A percentile compares a stretch with the other conserved stretches of the same genome.
Conservation (phyloP, 1,139 yeast species). For the Hansenula lynferdii region DNA sequence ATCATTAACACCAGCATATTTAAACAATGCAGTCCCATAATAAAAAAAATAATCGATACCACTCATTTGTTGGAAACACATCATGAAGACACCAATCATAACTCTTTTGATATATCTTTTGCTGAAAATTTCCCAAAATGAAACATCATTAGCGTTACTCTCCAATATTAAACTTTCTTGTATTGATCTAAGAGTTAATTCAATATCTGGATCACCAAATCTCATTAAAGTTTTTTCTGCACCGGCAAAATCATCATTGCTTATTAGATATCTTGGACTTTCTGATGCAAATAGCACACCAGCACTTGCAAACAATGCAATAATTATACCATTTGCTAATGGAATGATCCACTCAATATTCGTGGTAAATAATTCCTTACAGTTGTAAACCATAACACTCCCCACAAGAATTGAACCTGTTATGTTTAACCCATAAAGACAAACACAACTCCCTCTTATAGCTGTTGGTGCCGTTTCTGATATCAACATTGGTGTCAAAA, state of each 20-base stretch:
- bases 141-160: slow-evolving; percentile 45
- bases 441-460: slow-evolving; percentile 60
- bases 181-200: slow-evolving; percentile 56
- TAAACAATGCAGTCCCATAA: slow-evolving; percentile 50
- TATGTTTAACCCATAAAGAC: slow-evolving; percentile 58
- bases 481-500: slow-evolving; percentile 59
- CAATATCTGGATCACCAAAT: slow-evolving; percentile 45
- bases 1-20: slow-evolving; percentile 41
- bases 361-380: slow-evolving; percentile 44
- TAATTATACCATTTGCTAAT: slow-evolving; percentile 29
- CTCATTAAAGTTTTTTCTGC: slow-evolving; percentile 40
- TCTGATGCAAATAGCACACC: slow-evolving; percentile 64
- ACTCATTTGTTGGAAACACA: slow-evolving; percentile 47
- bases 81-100: slow-evolving; percentile 38
- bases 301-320: slow-evolving; percentile 27
- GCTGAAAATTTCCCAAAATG: slow-evolving; percentile 32
- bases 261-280: slow-evolving; percentile 37
- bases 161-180: slow-evolving; percentile 61
- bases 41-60: slow-evolving; percentile 56
- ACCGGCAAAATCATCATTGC: slow-evolving; percentile 45
- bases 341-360: slow-evolving; percentile 58
- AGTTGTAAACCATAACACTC: slow-evolving; percentile 57
- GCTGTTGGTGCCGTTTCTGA: slow-evolving; percentile 64
- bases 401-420: slow-evolving; percentile 64
- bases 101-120: slow-evolving; percentile 41